Evolutionary conservation across 129 eudicot genomes (phyloP).

Genomic region (Tanacetum coccineum): DNA sequence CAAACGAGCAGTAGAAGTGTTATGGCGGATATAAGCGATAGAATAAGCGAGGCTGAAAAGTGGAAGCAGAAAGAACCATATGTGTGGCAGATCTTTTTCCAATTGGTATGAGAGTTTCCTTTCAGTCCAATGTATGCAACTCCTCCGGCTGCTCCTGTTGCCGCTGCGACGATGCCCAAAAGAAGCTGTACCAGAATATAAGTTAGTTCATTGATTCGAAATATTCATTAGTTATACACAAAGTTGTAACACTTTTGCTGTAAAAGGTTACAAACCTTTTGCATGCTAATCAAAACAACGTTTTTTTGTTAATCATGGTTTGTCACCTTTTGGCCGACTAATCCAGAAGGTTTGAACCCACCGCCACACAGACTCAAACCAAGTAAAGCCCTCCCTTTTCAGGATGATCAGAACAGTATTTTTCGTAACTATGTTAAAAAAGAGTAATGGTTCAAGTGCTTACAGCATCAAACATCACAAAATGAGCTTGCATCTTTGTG

Average conservation of each 20-base stretch:
- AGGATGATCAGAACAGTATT: too few species aligned
- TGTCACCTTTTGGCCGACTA: too few species aligned
- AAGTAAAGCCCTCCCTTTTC: too few species aligned
- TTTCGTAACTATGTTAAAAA: not conserved
- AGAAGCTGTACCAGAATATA: conserved; percentile 44
- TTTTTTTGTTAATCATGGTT: too few species aligned
- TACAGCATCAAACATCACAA: conserved; percentile 69
- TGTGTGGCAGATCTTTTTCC: conserved; percentile 53
- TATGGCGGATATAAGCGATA: conserved; percentile 42
- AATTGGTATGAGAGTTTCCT: conserved; percentile 56
- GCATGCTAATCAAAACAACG: too few species aligned
- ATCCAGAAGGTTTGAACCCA: too few species aligned
- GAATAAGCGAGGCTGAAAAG: conserved; percentile 38
- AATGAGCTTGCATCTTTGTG: conserved; percentile 35
- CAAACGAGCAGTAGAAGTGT: conserved; percentile 53
- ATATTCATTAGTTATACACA: too few species aligned
- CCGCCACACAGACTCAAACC: too few species aligned
- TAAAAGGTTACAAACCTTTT: too few species aligned
- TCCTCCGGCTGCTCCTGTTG: conserved; percentile 68
- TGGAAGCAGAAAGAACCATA: conserved; percentile 55
- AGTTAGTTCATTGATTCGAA: not conserved
- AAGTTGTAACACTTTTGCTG: too few species aligned
- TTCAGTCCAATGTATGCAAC: conserved; percentile 74
- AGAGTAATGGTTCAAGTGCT: conserved; percentile 10
- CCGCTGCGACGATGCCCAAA: conserved; percentile 63